phyloP scores from a whole-genome alignment of 2,329 filamentous ascomycete genomes.

The Nakataea oryzae region DNA sequence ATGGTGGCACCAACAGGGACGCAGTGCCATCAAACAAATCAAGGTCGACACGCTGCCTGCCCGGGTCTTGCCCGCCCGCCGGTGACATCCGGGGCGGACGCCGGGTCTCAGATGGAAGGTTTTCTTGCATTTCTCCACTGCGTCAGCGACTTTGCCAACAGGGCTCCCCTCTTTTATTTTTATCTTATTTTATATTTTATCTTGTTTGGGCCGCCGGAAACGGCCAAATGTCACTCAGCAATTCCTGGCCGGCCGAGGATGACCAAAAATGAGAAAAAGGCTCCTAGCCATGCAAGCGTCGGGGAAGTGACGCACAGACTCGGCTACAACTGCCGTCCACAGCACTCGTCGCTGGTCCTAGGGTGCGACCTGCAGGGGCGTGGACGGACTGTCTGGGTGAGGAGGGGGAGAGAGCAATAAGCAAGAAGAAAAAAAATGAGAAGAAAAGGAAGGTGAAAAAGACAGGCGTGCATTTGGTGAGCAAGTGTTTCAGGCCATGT shows the following conservation, averaged over 20 bases:
- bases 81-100: not conserved
- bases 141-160: not conserved
- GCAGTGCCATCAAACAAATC: not conserved
- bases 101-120: not conserved
- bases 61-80: not conserved
- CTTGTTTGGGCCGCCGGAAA: not conserved
- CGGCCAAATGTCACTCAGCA: not conserved
- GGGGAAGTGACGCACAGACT: no score
- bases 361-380: no score
- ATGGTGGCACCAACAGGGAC: no score
- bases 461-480: not conserved
- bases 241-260: not conserved
- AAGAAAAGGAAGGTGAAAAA: not conserved
- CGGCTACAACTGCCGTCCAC: no score
- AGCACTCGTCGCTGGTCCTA: no score
- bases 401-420: not conserved
- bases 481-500: not conserved
- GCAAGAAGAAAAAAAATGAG: not conserved
- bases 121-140: not conserved
- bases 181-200: no score
- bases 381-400: not conserved
- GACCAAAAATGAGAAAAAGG: no score
- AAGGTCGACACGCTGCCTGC: not conserved
- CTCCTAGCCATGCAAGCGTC: no score
- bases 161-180: no score